These are phyloP conservation scores for Apiotrichum sp. DNA, from an alignment of 1,284 basidiomycete genomes.

Conservation along the genomic window DNA sequence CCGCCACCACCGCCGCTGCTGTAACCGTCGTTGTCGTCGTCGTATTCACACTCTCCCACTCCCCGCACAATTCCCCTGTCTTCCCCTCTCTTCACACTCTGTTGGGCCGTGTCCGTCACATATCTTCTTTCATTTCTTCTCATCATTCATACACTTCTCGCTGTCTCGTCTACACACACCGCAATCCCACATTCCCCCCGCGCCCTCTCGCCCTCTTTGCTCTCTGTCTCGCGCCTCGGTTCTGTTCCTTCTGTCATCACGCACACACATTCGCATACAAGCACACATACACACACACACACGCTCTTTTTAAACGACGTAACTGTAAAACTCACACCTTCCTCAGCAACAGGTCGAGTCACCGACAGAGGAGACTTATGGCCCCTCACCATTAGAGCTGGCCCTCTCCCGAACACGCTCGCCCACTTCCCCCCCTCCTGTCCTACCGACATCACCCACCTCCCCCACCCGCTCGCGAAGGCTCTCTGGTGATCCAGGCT, in stretches of 20 bases:
- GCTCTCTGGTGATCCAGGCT: slow-evolving; percentile 35
- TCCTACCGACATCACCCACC: background rate
- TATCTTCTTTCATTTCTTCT: background rate
- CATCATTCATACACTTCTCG: too few relatives aligned
- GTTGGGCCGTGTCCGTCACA: background rate
- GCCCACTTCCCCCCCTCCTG: slow-evolving; percentile 3
- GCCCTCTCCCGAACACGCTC: slow-evolving; percentile 15
- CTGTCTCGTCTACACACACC: too few relatives aligned
- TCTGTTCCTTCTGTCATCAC: too few relatives aligned
- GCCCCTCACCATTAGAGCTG: slow-evolving; percentile 8
- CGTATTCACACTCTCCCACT: too few relatives aligned
- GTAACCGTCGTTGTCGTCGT: too few relatives aligned
- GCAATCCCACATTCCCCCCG: too few relatives aligned
- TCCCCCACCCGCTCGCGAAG: slow-evolving; percentile 16
- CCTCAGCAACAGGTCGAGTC: slow-evolving; percentile 17
- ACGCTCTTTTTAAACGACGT: too few relatives aligned
- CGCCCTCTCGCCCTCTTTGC: too few relatives aligned
- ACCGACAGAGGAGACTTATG: slow-evolving; percentile 8
- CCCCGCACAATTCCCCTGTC: too few relatives aligned
- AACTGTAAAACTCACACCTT: background rate
- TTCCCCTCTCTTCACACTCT: background rate
- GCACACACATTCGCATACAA: background rate
- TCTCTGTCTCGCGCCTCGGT: too few relatives aligned
- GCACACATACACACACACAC: background rate
- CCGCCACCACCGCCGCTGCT: too few relatives aligned